phyloP scores from a whole-genome alignment of 495 filamentous ascomycete species.

The Aspergillus olivimuriae region DNA sequence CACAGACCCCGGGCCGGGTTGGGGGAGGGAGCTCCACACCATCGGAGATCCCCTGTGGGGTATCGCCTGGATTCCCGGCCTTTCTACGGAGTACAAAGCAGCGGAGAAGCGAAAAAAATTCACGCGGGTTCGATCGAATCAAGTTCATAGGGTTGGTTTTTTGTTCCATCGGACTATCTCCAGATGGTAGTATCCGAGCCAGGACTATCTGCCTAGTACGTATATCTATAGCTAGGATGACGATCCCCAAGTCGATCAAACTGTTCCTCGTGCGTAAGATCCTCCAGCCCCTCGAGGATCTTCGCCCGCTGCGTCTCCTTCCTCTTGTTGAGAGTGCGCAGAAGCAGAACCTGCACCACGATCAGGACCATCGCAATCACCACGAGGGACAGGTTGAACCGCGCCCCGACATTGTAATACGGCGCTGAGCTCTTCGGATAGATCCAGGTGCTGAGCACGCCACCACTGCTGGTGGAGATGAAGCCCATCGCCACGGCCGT shows the following conservation, averaged over 20 bases:
- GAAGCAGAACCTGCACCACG: conserved; percentile 2
- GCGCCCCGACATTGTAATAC: conserved; percentile 4
- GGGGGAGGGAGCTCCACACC: background rate
- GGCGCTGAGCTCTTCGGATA: conserved; percentile 9
- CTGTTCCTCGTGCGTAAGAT: conserved; percentile 7
- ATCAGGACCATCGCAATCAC: conserved; percentile 5
- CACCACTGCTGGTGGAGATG: conserved; percentile 6
- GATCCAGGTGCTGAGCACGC: conserved; percentile 11
- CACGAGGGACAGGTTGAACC: conserved; percentile 3
- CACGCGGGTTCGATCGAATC: too few relatives aligned
- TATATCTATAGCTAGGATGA: conserved; percentile 10
- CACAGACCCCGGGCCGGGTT: too few relatives aligned
- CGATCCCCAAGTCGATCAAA: conserved; percentile 6
- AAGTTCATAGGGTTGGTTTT: too few relatives aligned
- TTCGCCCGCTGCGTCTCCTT: background rate
- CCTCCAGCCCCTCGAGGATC: conserved; percentile 6
- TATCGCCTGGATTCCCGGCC: too few relatives aligned
- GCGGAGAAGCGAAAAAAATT: too few relatives aligned
- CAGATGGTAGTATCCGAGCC: too few relatives aligned
- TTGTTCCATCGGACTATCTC: too few relatives aligned
- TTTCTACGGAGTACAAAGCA: too few relatives aligned
- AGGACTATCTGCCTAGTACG: conserved; percentile 1
- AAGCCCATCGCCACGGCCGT: conserved; percentile 8
- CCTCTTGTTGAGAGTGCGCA: conserved; percentile 2
- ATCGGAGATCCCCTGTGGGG: background rate